Evolutionary conservation across 1,284 basidiomycete species (phyloP).

Genomic region (Ustilago loliicola): DNA sequence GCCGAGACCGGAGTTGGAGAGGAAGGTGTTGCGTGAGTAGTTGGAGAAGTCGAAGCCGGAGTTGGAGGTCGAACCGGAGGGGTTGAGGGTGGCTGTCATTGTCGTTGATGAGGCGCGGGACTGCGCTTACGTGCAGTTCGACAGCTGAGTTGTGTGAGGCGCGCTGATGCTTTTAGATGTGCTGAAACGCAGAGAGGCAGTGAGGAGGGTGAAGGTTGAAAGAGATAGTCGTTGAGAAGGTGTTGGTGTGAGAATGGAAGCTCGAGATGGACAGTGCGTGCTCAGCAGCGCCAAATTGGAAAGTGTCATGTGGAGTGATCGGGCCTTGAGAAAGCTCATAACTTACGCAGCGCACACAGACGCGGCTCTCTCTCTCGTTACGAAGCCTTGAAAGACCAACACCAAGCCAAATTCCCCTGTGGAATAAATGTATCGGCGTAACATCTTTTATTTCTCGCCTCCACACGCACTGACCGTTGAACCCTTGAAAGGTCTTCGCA

Average conservation of each 20-base stretch:
- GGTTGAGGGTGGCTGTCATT: constrained; percentile 21
- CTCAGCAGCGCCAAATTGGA: not conserved
- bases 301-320: constrained; percentile 49
- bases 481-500: constrained; percentile 6
- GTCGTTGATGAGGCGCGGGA: constrained; percentile 5
- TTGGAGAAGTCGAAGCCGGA: constrained; percentile 82
- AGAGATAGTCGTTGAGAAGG: not conserved
- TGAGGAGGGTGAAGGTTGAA: not conserved
- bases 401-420: constrained; percentile 5
- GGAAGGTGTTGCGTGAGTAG: constrained; percentile 81
- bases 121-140: no score
- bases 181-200: not conserved
- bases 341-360: constrained; percentile 10
- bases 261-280: constrained; percentile 29
- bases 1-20: constrained; percentile 77
- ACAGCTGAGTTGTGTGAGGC: no score
- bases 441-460: constrained; percentile 16
- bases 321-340: not conserved
- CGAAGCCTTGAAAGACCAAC: constrained; percentile 25
- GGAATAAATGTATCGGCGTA: constrained; percentile 7
- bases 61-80: constrained; percentile 15
- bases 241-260: constrained; percentile 6
- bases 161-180: not conserved
- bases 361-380: constrained; percentile 18
- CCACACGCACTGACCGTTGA: constrained; percentile 20